Evolutionary conservation across 768 basidiomycete genomes (phyloP), one percentile per base, ranked within the genome.

Genomic region (Mycena crocata): DNA sequence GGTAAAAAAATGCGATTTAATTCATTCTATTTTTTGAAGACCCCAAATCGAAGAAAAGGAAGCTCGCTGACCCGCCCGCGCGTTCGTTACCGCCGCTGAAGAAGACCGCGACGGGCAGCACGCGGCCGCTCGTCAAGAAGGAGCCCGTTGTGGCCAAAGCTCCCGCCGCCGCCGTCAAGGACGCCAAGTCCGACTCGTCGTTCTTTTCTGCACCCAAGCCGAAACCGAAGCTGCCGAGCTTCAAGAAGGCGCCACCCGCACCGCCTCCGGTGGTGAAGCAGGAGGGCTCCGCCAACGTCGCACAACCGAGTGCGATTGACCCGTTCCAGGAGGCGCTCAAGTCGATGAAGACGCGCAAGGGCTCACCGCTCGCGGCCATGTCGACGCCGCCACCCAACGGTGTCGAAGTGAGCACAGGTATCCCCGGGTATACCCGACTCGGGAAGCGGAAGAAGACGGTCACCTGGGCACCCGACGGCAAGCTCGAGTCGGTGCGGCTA

Each of bases 181-280:
- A 92, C 70, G 91, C 92, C 21, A 92, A 93, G 80, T 90, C 92
- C 15, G 94, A 95, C 77, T 91, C 90, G 50, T 93, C 92, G 2
- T 95, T 95, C 78, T 95, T 95, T 78, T 94, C 93, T 58, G 90
- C 91, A 42, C 92, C 93, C 7, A 95, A 94, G 75, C 87, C 90
- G 23, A 94, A 94, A 73, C 87, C 91, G 32, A 93, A 92, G 78
- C 81, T 95, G 24, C 94, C 94, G 14, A 93, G 87, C 60, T 95
- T 95, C 84, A 94, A 91, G 81, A 95, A 95, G 78, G 91, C 89
- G 14, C 85, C 88, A 0, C 78, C 79, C 8, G 69, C 78, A 12
- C 56, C 68, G 17, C 44, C 71, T 13, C 23, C 37, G 39, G 76
- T 71, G 58, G 73, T 74, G 56, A 85, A 85, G 71, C 87, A 89